A percentile compares a stretch with the other conserved stretches of the same genome.
These are phyloP conservation scores for Porcisia deanei DNA, from an alignment of 208 protist genomes.

Conservation along the genomic window DNA sequence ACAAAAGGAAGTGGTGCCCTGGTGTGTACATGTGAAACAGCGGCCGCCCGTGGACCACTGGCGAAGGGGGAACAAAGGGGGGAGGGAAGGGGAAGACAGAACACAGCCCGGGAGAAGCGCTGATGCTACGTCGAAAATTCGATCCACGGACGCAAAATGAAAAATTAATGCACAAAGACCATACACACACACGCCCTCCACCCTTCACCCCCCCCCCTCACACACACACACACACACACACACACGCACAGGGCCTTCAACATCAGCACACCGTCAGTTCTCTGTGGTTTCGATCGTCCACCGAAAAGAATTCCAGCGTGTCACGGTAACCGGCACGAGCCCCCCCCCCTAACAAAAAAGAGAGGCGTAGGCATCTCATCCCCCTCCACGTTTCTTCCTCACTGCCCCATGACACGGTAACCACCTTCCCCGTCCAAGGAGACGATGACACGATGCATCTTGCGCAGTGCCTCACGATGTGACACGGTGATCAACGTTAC, in stretches of 20 bases:
- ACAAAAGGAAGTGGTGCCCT: too few species aligned
- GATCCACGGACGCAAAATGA: too few species aligned
- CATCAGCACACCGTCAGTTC: background rate
- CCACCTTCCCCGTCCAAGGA: conserved; percentile 62
- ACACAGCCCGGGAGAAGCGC: background rate
- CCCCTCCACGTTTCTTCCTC: background rate
- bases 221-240: conserved; percentile 1
- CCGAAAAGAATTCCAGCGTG: background rate
- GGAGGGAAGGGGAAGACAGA: background rate
- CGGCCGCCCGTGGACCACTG: background rate
- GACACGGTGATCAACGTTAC: conserved; percentile 88
- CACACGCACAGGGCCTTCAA: background rate
- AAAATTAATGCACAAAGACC: background rate
- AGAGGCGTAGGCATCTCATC: background rate
- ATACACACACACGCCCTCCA: background rate
- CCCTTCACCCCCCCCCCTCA: background rate
- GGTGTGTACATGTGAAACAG: too few species aligned
- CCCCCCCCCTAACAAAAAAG: background rate
- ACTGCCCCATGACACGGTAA: conserved; percentile 38
- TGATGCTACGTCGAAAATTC: background rate
- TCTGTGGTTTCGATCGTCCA: background rate
- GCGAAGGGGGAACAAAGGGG: background rate
- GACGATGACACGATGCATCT: conserved; percentile 61
- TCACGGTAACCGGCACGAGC: background rate
- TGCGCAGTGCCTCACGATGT: conserved; percentile 70